Conservation (phyloP, 495 filamentous ascomycete genomes). For the Xylaria longipes region DNA sequence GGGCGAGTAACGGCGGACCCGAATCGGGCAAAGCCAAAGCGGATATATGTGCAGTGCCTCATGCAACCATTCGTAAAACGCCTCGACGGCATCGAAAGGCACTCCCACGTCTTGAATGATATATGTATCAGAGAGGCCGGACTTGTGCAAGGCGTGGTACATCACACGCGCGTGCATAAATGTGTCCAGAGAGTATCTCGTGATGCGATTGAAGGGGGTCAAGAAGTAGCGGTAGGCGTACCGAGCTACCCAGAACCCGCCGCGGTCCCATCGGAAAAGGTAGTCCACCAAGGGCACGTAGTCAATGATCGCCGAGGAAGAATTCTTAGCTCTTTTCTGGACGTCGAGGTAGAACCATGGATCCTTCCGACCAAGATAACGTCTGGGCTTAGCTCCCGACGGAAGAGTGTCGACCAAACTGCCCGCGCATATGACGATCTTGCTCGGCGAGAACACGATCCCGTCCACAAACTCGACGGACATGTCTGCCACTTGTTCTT, state of each 20-base stretch:
- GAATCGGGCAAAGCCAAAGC: constrained; percentile 63
- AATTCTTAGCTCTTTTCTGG: constrained; percentile 28
- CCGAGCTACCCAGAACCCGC: constrained; percentile 63
- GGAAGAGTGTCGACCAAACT: constrained; percentile 48
- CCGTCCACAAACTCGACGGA: constrained; percentile 56
- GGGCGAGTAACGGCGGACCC: constrained; percentile 43
- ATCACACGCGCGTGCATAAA: constrained; percentile 66
- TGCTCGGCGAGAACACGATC: constrained; percentile 55
- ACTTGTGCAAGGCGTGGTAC: constrained; percentile 61
- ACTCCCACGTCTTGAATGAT: constrained; percentile 63
- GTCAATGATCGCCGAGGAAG: constrained; percentile 28
- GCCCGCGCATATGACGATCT: constrained; percentile 60
- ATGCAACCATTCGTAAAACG: constrained; percentile 52
- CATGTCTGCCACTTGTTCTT: constrained; percentile 35
- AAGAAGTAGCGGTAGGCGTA: constrained; percentile 60
- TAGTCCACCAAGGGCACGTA: constrained; percentile 60
- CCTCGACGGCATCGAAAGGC: constrained; percentile 46
- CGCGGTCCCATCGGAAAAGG: constrained; percentile 68
- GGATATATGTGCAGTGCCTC: constrained; percentile 54
- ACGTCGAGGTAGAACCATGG: constrained; percentile 63
- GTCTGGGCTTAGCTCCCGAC: constrained; percentile 36
- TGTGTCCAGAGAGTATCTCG: constrained; percentile 55
- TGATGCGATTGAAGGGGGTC: constrained; percentile 60
- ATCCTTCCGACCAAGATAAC: constrained; percentile 51
- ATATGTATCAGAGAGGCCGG: constrained; percentile 48